Conservation (phyloP, 164 flowering plant genomes). For the Magnolia kwangsiensis region DNA sequence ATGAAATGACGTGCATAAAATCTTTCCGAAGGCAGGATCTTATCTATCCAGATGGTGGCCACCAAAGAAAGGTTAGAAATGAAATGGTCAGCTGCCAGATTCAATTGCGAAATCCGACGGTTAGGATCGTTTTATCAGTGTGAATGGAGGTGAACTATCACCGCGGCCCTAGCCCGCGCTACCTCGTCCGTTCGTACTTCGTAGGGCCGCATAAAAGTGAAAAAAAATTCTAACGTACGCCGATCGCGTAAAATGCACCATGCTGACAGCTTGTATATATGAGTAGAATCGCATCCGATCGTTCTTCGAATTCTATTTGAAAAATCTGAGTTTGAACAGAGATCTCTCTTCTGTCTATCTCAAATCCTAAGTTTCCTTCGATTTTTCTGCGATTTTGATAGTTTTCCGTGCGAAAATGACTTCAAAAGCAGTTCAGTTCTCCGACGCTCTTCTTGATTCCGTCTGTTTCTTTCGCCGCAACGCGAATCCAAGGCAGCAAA, state of each 20-base stretch:
- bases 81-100: not conserved
- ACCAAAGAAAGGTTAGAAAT: not conserved
- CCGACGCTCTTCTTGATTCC: not conserved
- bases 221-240: not conserved
- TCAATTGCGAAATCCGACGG: not conserved
- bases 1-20: too few species aligned
- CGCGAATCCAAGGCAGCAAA: conserved; percentile 1
- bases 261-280: not conserved
- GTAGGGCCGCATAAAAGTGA: not conserved
- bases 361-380: not conserved
- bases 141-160: not conserved
- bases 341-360: not conserved
- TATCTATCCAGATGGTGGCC: not conserved
- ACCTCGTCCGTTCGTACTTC: not conserved
- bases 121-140: not conserved
- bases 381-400: not conserved
- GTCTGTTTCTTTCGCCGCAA: not conserved
- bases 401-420: conserved; percentile 5
- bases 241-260: not conserved
- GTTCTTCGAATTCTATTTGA: not conserved
- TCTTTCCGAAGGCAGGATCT: too few species aligned
- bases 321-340: too few species aligned
- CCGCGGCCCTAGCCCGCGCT: not conserved
- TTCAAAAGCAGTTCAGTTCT: not conserved
- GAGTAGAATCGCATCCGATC: not conserved